These are phyloP conservation scores for Porodaedalea pini DNA, from an alignment of 1,284 basidiomycete genomes.

Conservation along the genomic window DNA sequence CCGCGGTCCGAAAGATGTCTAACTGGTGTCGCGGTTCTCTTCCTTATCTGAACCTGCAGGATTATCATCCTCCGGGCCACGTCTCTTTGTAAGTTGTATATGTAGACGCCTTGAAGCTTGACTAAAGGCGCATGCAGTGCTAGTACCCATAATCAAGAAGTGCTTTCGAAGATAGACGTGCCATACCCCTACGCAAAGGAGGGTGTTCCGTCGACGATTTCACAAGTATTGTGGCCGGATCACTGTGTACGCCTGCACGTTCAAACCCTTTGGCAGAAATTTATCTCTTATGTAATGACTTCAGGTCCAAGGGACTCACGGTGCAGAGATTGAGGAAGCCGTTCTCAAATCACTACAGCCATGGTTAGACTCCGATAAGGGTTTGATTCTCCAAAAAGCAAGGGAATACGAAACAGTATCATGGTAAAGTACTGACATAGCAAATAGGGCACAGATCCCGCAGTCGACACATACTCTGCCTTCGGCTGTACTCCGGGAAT, in stretches of 20 bases:
- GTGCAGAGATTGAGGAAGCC: conserved; percentile 20
- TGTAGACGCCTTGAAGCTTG: not conserved
- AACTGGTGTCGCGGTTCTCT: not conserved
- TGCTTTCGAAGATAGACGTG: conserved; percentile 19
- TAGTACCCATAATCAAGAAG: conserved; percentile 11
- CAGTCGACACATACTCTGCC: conserved; percentile 21
- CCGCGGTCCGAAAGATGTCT: not conserved
- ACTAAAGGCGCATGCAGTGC: conserved; percentile 4
- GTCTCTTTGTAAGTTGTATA: conserved; percentile 20
- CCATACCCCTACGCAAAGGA: conserved; percentile 11
- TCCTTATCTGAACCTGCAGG: conserved; percentile 12
- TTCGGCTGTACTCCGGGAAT: conserved; percentile 12
- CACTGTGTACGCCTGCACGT: conserved; percentile 20
- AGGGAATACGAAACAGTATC: not conserved
- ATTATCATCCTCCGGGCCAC: conserved; percentile 22
- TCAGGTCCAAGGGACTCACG: conserved; percentile 14
- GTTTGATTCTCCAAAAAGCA: conserved; percentile 20
- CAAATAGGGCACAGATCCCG: conserved; percentile 14
- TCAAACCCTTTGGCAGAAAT: not conserved
- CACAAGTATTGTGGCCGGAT: conserved; percentile 23
- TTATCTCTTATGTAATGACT: not conserved
- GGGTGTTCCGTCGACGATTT: conserved; percentile 11
- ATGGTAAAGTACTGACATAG: not conserved
- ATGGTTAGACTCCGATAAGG: conserved; percentile 14
- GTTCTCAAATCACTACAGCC: conserved; percentile 10